A percentile compares a stretch with the other conserved stretches of the same genome.
These are phyloP conservation scores for Suaeda aralocaspica DNA, from an alignment of 148 eudicot genomes.

Conservation along the genomic window DNA sequence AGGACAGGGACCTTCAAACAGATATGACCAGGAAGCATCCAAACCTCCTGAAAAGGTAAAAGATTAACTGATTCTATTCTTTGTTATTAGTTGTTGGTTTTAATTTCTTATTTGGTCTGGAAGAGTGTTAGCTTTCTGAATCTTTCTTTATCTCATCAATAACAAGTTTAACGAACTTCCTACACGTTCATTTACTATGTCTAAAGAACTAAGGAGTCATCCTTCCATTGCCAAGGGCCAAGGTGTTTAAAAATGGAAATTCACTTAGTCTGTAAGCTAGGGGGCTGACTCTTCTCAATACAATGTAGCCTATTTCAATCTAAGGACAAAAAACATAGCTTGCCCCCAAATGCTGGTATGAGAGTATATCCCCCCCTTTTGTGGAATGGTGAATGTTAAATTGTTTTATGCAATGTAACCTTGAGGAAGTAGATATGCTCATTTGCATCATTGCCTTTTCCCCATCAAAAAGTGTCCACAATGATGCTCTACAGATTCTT, in stretches of 20 bases:
- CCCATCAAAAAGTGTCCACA: background rate
- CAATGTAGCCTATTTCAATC: background rate
- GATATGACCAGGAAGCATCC: slow-evolving; percentile 63
- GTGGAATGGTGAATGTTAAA: background rate
- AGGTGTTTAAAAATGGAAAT: too few species aligned
- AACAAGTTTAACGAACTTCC: background rate
- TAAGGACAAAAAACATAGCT: background rate
- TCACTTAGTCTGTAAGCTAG: too few species aligned
- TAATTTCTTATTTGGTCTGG: background rate
- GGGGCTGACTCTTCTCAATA: background rate
- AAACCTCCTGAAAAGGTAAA: slow-evolving; percentile 70
- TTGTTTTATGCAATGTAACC: background rate
- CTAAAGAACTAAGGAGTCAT: too few species aligned
- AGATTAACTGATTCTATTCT: background rate
- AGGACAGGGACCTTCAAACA: slow-evolving; percentile 46
- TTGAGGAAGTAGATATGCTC: background rate
- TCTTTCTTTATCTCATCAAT: background rate
- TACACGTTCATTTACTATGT: background rate
- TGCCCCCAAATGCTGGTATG: background rate
- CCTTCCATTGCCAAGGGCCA: too few species aligned
- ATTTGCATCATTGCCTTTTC: background rate
- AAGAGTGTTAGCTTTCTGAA: background rate
- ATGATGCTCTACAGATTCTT: background rate
- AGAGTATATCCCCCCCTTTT: background rate
- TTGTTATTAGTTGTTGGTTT: background rate